Conservation (phyloP, 805 yeast species). For the Saccharomyces kudriavzevii region DNA sequence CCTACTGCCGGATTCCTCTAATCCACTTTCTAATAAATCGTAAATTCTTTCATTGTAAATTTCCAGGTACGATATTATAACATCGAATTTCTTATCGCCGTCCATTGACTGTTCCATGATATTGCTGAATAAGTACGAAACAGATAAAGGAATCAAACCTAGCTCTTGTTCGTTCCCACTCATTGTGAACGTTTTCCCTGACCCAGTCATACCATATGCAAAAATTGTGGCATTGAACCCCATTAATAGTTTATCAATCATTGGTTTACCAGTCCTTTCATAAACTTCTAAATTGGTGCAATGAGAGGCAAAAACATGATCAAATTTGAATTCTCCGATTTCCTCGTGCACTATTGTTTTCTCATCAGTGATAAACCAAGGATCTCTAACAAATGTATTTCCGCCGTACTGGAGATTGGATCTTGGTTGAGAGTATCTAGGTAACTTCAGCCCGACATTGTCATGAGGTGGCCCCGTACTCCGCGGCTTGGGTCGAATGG, state of each 20-base stretch:
- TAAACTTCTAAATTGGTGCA: conserved; percentile 56
- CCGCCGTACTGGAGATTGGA: background rate
- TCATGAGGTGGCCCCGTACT: conserved; percentile 9
- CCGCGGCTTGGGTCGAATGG: conserved; percentile 67
- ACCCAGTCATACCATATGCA: conserved; percentile 93
- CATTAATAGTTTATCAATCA: conserved; percentile 47
- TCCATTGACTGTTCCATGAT: conserved; percentile 27
- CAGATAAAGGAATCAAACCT: conserved; percentile 67
- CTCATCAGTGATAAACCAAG: conserved; percentile 25
- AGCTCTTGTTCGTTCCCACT: conserved; percentile 56
- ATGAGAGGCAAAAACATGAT: conserved; percentile 62
- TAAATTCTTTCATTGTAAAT: conserved; percentile 82
- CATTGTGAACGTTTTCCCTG: conserved; percentile 87
- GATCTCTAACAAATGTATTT: conserved; percentile 16
- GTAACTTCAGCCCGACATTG: background rate
- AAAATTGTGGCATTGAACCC: conserved; percentile 86
- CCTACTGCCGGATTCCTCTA: background rate
- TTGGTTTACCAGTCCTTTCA: conserved; percentile 42
- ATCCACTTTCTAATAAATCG: conserved; percentile 49
- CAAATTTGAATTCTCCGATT: conserved; percentile 64
- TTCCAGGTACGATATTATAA: conserved; percentile 69
- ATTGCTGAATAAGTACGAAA: conserved; percentile 40
- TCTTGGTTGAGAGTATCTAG: conserved; percentile 7
- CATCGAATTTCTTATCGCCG: conserved; percentile 31
- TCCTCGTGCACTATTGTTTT: conserved; percentile 43